These are phyloP conservation scores for Protomyces lactucae-debilis DNA, from an alignment of 1,139 yeast genomes.

Conservation along the genomic window DNA sequence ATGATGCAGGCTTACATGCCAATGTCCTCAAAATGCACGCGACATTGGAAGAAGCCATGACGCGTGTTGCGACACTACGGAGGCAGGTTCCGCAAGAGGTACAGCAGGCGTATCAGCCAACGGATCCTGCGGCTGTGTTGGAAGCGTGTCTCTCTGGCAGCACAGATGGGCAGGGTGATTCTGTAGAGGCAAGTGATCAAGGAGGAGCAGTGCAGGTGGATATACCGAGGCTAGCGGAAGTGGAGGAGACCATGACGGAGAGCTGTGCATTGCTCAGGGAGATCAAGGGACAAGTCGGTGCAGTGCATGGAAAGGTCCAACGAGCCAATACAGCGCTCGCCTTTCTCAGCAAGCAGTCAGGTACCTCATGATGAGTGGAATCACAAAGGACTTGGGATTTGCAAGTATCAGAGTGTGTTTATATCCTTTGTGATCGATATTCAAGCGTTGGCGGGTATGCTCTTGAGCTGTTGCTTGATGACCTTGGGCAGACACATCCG, in stretches of 20 bases:
- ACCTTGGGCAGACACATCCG: not conserved
- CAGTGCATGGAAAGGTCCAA: conserved; percentile 12
- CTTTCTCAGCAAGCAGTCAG: not conserved
- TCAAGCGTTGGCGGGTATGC: not conserved
- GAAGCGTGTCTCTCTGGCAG: not conserved
- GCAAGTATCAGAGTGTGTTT: not conserved
- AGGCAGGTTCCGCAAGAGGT: conserved; percentile 6
- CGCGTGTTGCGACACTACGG: conserved; percentile 11
- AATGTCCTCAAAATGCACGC: conserved; percentile 6
- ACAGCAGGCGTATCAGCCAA: not conserved
- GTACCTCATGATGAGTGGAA: too few species aligned
- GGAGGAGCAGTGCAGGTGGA: conserved; percentile 1
- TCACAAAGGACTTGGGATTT: too few species aligned
- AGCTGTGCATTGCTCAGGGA: conserved; percentile 2
- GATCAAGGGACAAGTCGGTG: conserved; percentile 12
- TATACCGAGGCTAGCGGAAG: conserved; percentile 7
- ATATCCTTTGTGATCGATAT: not conserved
- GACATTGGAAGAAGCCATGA: conserved; percentile 8
- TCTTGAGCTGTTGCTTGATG: not conserved
- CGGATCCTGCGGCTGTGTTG: not conserved
- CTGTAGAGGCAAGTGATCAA: not conserved
- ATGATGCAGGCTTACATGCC: conserved; percentile 1
- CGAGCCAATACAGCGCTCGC: conserved; percentile 1
- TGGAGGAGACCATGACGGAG: conserved; percentile 1
- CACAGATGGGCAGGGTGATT: not conserved